A percentile compares a stretch with the other conserved stretches of the same genome.
Evolutionary conservation across 1,284 basidiomycete species (phyloP).

Genomic region (Microbotryum scabiosae): DNA sequence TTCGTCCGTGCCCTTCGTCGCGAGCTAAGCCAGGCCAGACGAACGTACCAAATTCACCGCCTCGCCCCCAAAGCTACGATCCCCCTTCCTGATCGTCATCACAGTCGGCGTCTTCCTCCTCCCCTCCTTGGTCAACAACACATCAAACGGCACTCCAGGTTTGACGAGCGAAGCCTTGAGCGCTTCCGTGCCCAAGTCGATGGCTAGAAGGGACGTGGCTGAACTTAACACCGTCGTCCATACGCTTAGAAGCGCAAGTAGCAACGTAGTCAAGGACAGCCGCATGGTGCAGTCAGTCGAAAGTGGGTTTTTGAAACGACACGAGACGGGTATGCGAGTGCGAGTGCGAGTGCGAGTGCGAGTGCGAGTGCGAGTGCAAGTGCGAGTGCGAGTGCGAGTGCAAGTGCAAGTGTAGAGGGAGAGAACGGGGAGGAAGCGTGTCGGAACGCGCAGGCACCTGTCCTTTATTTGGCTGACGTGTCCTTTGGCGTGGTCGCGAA

Average conservation of each 20-base stretch:
- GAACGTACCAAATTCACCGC: slow-evolving; percentile 70
- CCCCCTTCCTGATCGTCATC: slow-evolving; percentile 77
- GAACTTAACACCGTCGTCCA: neutral
- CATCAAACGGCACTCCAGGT: slow-evolving; percentile 91
- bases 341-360: too few species aligned
- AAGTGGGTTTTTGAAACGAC: too few species aligned
- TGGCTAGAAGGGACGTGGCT: slow-evolving; percentile 58
- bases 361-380: too few species aligned
- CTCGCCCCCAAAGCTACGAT: slow-evolving; percentile 80
- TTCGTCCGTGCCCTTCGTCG: neutral
- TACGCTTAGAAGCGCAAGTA: slow-evolving; percentile 1
- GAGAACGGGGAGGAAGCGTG: too few species aligned
- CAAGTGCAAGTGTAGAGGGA: too few species aligned
- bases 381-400: too few species aligned
- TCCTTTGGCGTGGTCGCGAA: too few species aligned
- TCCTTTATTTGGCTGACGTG: too few species aligned
- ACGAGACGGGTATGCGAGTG: too few species aligned
- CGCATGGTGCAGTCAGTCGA: neutral
- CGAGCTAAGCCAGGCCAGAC: neutral
- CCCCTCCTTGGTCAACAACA: slow-evolving; percentile 89
- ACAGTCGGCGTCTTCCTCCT: slow-evolving; percentile 89
- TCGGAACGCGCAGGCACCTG: too few species aligned
- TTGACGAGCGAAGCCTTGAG: slow-evolving; percentile 95
- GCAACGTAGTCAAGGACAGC: neutral
- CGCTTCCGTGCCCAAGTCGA: slow-evolving; percentile 93